Base-by-base conservation (phyloP, 805 yeast species). In the Nakazawaea ernobii region DNA sequence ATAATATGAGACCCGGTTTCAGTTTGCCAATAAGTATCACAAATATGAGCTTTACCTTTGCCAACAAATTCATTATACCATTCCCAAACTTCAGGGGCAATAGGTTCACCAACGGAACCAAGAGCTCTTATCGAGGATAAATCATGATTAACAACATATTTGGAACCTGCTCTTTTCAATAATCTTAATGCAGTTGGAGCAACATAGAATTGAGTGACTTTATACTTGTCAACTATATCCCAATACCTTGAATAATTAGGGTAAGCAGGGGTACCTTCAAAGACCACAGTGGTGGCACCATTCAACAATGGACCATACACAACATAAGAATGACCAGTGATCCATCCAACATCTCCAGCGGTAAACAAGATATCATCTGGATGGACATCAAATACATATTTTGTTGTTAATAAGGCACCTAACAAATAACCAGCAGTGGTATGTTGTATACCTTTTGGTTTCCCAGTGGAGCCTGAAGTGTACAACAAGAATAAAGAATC, bases 291-390 rank as follows among this genome's bases (percentile, higher is more conserved):
- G 30, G 95, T 81, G 48, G 85, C 81, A 62, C 95, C 95, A 56
- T 77, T 73, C 29, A 77, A 64, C 61, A 86, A 71, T 35, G 95
- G 95, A 48, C 95, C 95, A 62, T 86, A 86, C 42, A 86, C 78
- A 15, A 81, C 90, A 59, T 86, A 86, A 9, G 94, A 76, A 68
- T 86, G 95, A 49, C 95, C 95, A 6, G 95, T 86, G 59, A 86
- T 84, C 95, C 95, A 86, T 59, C 95, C 95, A 46, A 86, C 84
- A 68, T 86, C 95, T 62, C 94, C 95, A 29, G 95, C 94, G 14
- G 94, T 86, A 74, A 86, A 86, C 49, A 86, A 72, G 11, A 80
- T 71, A 61, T 86, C 95, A 49, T 83, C 82, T 37, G 77, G 74
- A 58, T 86, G 90, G 36, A 84, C 73, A 65, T 86, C 95, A 65